Evolutionary conservation across 129 eudicot genomes (phyloP), one percentile per base, ranked within the genome.

Genomic region (Artemisia tridentata): DNA sequence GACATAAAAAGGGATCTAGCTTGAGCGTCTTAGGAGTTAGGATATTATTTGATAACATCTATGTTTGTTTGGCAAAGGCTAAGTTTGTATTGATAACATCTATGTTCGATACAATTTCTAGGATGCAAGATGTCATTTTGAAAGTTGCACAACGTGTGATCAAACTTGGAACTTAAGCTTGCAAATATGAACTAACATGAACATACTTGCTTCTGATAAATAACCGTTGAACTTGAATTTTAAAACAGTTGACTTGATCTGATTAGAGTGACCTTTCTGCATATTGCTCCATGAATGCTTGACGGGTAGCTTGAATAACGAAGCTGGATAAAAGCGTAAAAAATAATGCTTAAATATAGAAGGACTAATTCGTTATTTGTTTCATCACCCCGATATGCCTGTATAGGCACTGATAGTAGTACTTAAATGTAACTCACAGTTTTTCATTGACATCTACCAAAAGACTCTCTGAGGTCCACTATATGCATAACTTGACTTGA

Each of bases 41-140:
- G 31, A 27, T 3, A 47, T 21, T 46, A 48, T 50, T 2, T 25
- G 55, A 21, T 49, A 19, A 14, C 2, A 14, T 18, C 43, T 5
- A 54, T 16, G 6, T 53, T 10, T 7, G 2, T 53, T 56, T 69
- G 52, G 31, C 29, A 38, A 70, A 70, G 19, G 41, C 14, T n/a
- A 55, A 38, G 65, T 70, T 55, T 54, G 50, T 57, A 55, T 41
- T 55, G 53, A 38, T 70, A 55, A 34, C 64, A 54, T 69, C 38
- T 27, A 54, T 16, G 18, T 7, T 31, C 43, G 74, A 5, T 54
- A 11, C 29, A 53, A 16, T 18, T 53, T 50, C 62, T 54, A 47
- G 43, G 56, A 48, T 67, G 71, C 11, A 21, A 18, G 17, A 67
- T 47, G 71, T 49, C n/a, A 67, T 47, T 20, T 10, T 6, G 71